These are phyloP conservation scores for Nephelium lappaceum DNA, from an alignment of 345 rosid genomes.

Conservation along the genomic window DNA sequence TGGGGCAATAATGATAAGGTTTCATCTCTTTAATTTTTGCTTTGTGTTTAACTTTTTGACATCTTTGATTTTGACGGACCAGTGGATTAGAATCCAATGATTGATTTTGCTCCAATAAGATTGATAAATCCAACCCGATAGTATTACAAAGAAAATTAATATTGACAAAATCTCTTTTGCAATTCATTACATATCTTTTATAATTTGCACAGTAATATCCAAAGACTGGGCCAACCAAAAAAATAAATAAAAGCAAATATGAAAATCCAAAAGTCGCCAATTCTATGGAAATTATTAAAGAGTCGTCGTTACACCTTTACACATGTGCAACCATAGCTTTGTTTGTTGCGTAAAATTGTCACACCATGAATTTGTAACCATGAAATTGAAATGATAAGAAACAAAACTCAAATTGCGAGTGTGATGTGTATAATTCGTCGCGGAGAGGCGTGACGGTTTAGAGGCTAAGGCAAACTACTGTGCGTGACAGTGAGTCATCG, in stretches of 20 bases:
- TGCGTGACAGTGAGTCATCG: too few relatives aligned
- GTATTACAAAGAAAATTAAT: neutral
- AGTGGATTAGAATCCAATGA: too few relatives aligned
- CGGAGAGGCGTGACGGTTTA: too few relatives aligned
- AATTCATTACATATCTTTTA: neutral
- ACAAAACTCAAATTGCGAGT: conserved; percentile 10
- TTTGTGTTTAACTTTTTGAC: too few relatives aligned
- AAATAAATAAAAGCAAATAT: neutral
- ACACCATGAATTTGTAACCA: neutral
- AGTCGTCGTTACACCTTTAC: neutral
- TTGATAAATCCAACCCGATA: too few relatives aligned
- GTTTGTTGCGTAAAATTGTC: too few relatives aligned
- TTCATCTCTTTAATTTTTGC: too few relatives aligned
- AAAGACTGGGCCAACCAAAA: neutral
- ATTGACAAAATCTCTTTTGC: neutral
- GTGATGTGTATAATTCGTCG: neutral
- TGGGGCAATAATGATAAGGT: too few relatives aligned
- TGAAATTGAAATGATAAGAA: neutral
- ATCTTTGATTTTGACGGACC: too few relatives aligned
- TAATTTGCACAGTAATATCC: conserved; percentile 1
- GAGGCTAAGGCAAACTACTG: too few relatives aligned
- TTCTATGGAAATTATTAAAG: neutral
- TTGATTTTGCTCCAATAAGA: too few relatives aligned
- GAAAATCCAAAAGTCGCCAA: neutral
- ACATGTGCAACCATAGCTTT: neutral